Evolutionary conservation across 2,329 filamentous ascomycete species (phyloP), one percentile per base, ranked within the genome.

Genomic region (Colletotrichum tropicale): DNA sequence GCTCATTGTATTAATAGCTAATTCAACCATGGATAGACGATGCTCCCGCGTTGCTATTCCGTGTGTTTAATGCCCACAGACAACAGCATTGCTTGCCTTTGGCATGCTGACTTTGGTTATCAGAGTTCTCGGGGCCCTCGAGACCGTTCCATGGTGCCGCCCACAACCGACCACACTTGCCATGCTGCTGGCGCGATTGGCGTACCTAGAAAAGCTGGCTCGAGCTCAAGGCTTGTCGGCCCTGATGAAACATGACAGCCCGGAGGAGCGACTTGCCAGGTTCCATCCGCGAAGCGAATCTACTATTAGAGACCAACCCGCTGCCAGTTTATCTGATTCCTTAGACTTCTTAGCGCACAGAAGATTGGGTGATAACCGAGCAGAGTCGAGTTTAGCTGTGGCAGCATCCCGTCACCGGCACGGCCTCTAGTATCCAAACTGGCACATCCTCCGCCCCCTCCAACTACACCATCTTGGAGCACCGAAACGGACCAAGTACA

Each of bases 211-310:
- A 52, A 68, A 56, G 70, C 60, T 72, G 70, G 69, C 56, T 68
- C 73, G 64, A 71, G 69, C 73, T 67, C 56, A 34, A 68, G 60
- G 68, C 52, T 43, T 66, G 55, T 34, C 28, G 43, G 38, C 32
- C 62, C 66, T 38, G 52, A 38, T 70, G 60, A 70, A 74, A 74
- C 71, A 74, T 70, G 71, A 74, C 67, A 70, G 56, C 34, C 66
- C 34, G 26, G 66, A 74, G 71, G 52, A 56, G 56, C 30, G 38
- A 66, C 28, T 43, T 43, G 71, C 52, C 68, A 62, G 69, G 68
- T 66, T 62, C 68, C 69, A 30, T 64, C 32, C 32, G 26, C 16
- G 28, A 21, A 74, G 61, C 60, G 38, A 61, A 65, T 71, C 60
- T 55, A 48, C 38, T 48, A 48, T 48, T 48, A 36, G 26, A 38